Conservation (phyloP, 352 stramenopile species). For the Phytophthora lateralis region DNA sequence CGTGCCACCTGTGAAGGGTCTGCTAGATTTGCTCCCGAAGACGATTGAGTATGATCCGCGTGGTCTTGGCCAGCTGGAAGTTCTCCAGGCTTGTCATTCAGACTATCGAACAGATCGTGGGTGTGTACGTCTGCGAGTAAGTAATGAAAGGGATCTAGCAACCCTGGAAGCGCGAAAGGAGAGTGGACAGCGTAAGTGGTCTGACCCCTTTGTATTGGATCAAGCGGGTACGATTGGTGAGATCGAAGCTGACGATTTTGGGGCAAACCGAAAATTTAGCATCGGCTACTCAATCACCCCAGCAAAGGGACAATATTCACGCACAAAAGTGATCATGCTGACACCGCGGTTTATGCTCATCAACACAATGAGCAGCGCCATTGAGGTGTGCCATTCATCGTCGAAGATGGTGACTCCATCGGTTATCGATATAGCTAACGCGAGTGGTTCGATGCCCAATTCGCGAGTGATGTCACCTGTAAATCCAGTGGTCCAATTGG, state of each 20-base stretch:
- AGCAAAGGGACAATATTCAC: slow-evolving; percentile 78
- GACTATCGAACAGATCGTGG: slow-evolving; percentile 67
- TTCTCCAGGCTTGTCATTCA: slow-evolving; percentile 85
- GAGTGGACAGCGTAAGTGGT: slow-evolving; percentile 70
- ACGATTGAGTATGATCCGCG: slow-evolving; percentile 60
- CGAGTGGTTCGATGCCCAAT: slow-evolving; percentile 45
- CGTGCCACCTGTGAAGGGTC: slow-evolving; percentile 78
- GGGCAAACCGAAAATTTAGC: slow-evolving; percentile 67
- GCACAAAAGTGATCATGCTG: slow-evolving; percentile 89
- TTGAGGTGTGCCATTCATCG: slow-evolving; percentile 85
- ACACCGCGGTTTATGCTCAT: slow-evolving; percentile 87
- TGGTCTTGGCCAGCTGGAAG: slow-evolving; percentile 66
- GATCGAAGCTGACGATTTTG: slow-evolving; percentile 71
- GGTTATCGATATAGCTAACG: slow-evolving; percentile 47
- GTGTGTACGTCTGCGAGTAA: slow-evolving; percentile 78
- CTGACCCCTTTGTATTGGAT: slow-evolving; percentile 70
- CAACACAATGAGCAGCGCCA: slow-evolving; percentile 69
- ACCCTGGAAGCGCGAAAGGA: slow-evolving; percentile 47
- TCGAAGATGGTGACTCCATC: slow-evolving; percentile 58
- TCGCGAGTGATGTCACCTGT: slow-evolving; percentile 62
- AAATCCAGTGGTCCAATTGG: slow-evolving; percentile 71
- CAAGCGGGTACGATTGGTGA: slow-evolving; percentile 78
- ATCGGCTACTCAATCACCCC: slow-evolving; percentile 84
- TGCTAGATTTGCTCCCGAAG: slow-evolving; percentile 85
- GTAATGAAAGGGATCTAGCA: slow-evolving; percentile 45